Evolutionary conservation across 768 basidiomycete genomes (phyloP).

Genomic region (Russula compacta): DNA sequence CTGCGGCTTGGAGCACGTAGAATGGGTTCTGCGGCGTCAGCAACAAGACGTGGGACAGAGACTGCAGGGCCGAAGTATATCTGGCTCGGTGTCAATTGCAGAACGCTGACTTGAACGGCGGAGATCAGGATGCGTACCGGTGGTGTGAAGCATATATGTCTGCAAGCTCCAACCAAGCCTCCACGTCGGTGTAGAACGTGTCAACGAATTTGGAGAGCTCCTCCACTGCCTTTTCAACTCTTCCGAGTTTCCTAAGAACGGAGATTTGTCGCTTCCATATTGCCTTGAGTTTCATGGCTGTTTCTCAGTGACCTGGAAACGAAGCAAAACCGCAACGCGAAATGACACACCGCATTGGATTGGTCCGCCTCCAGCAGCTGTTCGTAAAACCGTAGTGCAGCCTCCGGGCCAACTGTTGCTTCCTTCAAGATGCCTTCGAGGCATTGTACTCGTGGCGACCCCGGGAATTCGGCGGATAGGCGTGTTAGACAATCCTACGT

Average conservation of each 20-base stretch:
- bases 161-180: conserved; percentile 82
- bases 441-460: conserved; percentile 69
- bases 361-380: conserved; percentile 52
- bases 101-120: neutral
- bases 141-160: conserved; percentile 68
- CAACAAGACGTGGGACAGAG: conserved; percentile 73
- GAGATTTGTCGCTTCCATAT: conserved; percentile 79
- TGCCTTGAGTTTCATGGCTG: conserved; percentile 32
- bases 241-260: conserved; percentile 53
- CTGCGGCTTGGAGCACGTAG: conserved; percentile 74
- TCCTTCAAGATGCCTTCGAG: conserved; percentile 77
- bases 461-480: conserved; percentile 60
- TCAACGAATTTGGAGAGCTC: conserved; percentile 71
- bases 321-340: neutral
- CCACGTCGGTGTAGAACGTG: conserved; percentile 80
- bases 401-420: conserved; percentile 45
- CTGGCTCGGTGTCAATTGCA: conserved; percentile 30
- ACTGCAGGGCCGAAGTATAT: conserved; percentile 61
- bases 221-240: conserved; percentile 55
- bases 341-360: conserved; percentile 53
- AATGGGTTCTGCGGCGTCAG: conserved; percentile 83
- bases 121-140: conserved; percentile 44
- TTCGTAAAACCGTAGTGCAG: conserved; percentile 56
- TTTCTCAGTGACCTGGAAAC: neutral
- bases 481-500: conserved; percentile 51